Evolutionary conservation across 805 yeast species (phyloP).

Genomic region (Maudiozyma turicensis): DNA sequence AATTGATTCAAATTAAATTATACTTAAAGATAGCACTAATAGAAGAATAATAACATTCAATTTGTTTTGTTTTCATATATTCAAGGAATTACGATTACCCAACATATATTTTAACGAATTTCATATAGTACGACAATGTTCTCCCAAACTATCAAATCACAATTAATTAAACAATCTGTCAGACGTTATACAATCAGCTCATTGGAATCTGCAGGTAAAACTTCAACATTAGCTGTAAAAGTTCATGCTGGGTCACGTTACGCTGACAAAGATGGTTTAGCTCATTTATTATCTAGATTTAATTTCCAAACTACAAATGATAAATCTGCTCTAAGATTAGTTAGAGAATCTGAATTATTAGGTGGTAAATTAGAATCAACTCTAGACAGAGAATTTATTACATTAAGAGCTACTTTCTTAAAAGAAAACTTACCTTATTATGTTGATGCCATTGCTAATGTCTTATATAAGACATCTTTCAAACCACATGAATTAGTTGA

Average conservation of each 20-base stretch:
- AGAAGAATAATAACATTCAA: no score
- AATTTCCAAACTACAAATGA: conserved; percentile 72
- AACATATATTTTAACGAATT: no score
- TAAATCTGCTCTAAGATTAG: conserved; percentile 84
- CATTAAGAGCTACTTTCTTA: conserved; percentile 73
- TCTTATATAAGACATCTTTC: conserved; percentile 58
- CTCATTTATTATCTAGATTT: conserved; percentile 78
- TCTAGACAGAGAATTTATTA: conserved; percentile 77
- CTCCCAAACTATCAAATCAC: conserved; percentile 11
- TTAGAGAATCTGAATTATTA: conserved; percentile 87
- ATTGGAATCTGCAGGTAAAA: conserved; percentile 52
- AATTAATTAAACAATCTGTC: conserved; percentile 19
- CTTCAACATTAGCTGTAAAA: conserved; percentile 69
- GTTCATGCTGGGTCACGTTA: conserved; percentile 82
- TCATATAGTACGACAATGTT: not conserved
- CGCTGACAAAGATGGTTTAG: conserved; percentile 60
- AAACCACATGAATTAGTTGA: conserved; percentile 79
- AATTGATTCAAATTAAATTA: no score
- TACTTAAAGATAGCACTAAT: no score
- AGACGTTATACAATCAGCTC: conserved; percentile 38
- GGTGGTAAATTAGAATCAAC: conserved; percentile 70
- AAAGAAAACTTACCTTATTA: conserved; percentile 85
- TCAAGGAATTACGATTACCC: no score
- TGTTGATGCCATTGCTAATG: conserved; percentile 75
- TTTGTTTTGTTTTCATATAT: no score